phyloP scores from a whole-genome alignment of 805 yeast genomes.

The Kodamaea sagamina region DNA sequence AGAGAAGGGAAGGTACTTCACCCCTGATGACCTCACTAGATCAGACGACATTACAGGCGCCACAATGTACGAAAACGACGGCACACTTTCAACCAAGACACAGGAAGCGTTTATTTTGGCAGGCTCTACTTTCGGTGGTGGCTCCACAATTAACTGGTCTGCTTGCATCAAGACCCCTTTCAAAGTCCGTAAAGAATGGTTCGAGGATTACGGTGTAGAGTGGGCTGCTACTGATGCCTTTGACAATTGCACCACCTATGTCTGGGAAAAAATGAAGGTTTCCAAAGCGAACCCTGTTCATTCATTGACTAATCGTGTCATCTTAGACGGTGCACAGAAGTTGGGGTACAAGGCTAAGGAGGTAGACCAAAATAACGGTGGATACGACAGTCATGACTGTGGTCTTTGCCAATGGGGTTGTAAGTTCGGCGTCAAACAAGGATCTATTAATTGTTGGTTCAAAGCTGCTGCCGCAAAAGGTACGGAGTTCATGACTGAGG shows the following conservation, averaged over 20 bases:
- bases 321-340: conserved; percentile 46
- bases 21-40: conserved; percentile 31
- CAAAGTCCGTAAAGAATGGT: conserved; percentile 55
- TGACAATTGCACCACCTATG: conserved; percentile 48
- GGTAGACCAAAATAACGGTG: conserved; percentile 51
- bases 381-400: conserved; percentile 44
- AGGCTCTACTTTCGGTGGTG: conserved; percentile 60
- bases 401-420: conserved; percentile 53
- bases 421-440: conserved; percentile 52
- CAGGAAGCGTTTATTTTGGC: conserved; percentile 45
- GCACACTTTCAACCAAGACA: conserved; percentile 34
- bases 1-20: conserved; percentile 52
- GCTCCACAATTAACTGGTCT: conserved; percentile 59
- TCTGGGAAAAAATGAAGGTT: conserved; percentile 52
- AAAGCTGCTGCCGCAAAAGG: conserved; percentile 49
- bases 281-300: conserved; percentile 40
- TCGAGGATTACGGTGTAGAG: conserved; percentile 44
- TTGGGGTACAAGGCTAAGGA: conserved; percentile 45
- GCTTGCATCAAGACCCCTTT: conserved; percentile 53
- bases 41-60: conserved; percentile 41
- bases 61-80: conserved; percentile 43
- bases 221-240: conserved; percentile 46
- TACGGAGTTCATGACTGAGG: conserved; percentile 47
- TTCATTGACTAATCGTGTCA: conserved; percentile 44
- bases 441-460: conserved; percentile 52